These are phyloP conservation scores for Domatiomyces globalis DNA, from an alignment of 2,329 filamentous ascomycete genomes.

Conservation along the genomic window DNA sequence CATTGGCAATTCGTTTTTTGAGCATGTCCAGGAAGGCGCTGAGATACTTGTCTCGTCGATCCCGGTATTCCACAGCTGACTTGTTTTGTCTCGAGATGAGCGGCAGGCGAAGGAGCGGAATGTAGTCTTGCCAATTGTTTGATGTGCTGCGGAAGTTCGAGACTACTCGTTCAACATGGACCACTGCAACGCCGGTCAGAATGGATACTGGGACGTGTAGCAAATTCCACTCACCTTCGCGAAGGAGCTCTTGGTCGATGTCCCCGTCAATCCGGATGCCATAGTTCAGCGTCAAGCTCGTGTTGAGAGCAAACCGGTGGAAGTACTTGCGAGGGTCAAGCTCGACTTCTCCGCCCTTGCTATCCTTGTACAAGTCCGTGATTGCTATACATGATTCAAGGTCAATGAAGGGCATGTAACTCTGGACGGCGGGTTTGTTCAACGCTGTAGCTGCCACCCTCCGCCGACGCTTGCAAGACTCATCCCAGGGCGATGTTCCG, in stretches of 20 bases:
- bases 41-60: constrained; percentile 54
- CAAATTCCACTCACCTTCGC: constrained; percentile 33
- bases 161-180: constrained; percentile 59
- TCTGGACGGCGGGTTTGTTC: constrained; percentile 60
- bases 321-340: constrained; percentile 61
- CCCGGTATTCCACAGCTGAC: constrained; percentile 50
- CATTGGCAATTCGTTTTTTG: constrained; percentile 46
- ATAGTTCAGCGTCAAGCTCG: constrained; percentile 64
- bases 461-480: constrained; percentile 60
- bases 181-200: constrained; percentile 33
- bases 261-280: constrained; percentile 61
- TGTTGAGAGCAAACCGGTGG: constrained; percentile 62
- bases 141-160: constrained; percentile 64
- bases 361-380: constrained; percentile 55
- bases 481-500: constrained; percentile 71
- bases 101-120: constrained; percentile 55
- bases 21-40: constrained; percentile 45
- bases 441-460: constrained; percentile 68
- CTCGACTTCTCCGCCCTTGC: constrained; percentile 44
- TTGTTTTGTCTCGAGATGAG: constrained; percentile 45
- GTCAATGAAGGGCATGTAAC: constrained; percentile 71
- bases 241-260: constrained; percentile 51
- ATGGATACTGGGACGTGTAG: not conserved
- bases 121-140: constrained; percentile 75
- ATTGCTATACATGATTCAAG: constrained; percentile 60